Evolutionary conservation across 2,329 filamentous ascomycete genomes (phyloP).

Genomic region (Zymoseptoria pseudotritici): DNA sequence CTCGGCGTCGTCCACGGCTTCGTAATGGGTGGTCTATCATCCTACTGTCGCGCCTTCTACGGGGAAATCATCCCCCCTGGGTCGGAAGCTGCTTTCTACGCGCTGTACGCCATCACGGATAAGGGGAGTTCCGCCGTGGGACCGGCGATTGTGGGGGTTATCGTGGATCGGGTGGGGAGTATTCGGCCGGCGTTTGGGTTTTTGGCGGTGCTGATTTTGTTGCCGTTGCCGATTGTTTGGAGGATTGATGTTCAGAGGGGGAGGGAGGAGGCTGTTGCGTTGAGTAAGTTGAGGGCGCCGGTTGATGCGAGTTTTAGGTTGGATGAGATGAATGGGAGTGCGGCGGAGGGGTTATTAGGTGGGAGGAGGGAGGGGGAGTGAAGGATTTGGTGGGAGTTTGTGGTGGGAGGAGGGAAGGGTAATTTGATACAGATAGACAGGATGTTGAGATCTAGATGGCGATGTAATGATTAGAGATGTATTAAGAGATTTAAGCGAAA

Average conservation of each 20-base stretch:
- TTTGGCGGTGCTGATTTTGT: slow-evolving; percentile 65
- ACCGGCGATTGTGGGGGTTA: slow-evolving; percentile 78
- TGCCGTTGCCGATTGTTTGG: slow-evolving; percentile 73
- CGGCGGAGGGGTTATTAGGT: not conserved
- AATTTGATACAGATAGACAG: too few relatives aligned
- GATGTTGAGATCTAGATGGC: too few relatives aligned
- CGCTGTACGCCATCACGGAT: slow-evolving; percentile 89
- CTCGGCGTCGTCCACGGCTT: slow-evolving; percentile 80
- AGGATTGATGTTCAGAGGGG: slow-evolving; percentile 65
- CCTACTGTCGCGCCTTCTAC: slow-evolving; percentile 83
- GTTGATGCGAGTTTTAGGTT: not conserved
- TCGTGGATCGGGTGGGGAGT: slow-evolving; percentile 59
- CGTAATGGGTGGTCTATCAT: slow-evolving; percentile 77
- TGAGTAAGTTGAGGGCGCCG: not conserved
- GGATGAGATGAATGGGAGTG: not conserved
- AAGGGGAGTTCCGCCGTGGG: slow-evolving; percentile 90
- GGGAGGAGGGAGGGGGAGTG: not conserved
- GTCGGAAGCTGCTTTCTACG: slow-evolving; percentile 88
- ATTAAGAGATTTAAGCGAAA: too few relatives aligned
- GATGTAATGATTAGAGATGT: too few relatives aligned
- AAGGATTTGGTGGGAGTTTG: too few relatives aligned
- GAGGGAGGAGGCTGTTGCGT: slow-evolving; percentile 26
- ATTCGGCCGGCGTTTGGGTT: slow-evolving; percentile 68
- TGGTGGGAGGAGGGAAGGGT: too few relatives aligned
- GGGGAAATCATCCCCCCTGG: slow-evolving; percentile 86